Conservation (phyloP, 2,329 filamentous ascomycete genomes). For the Cercospora zeina region DNA sequence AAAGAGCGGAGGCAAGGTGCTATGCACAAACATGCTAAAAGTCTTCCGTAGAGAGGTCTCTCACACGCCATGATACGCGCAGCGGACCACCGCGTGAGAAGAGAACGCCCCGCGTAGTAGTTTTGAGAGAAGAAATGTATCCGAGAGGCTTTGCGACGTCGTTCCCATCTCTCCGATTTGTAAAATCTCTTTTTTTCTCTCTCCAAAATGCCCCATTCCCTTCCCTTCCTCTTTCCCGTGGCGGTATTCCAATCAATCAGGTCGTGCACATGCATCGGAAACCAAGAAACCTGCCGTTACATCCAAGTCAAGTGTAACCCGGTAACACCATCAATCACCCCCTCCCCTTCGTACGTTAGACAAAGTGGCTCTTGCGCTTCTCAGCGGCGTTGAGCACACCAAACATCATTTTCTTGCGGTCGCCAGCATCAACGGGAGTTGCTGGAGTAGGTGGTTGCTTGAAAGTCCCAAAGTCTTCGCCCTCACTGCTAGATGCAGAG, state of each 20-base stretch:
- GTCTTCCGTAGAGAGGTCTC: background rate
- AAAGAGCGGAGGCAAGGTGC: background rate
- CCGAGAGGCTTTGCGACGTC: background rate
- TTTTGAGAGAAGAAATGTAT: background rate
- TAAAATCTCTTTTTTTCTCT: background rate
- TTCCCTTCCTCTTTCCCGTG: constrained; percentile 9
- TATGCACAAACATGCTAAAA: constrained; percentile 1
- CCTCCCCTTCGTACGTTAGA: constrained; percentile 41
- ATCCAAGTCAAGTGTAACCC: constrained; percentile 2
- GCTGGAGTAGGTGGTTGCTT: constrained; percentile 42
- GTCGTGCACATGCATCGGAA: constrained; percentile 2
- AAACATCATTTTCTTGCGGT: constrained; percentile 79
- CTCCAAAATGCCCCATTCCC: background rate
- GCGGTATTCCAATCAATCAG: constrained; percentile 1
- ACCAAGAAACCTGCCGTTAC: background rate
- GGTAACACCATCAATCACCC: background rate
- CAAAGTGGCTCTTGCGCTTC: constrained; percentile 77
- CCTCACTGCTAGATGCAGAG: constrained; percentile 72
- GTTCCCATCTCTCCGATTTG: constrained; percentile 1
- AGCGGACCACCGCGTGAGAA: background rate
- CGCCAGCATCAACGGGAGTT: constrained; percentile 73
- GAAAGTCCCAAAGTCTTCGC: constrained; percentile 37
- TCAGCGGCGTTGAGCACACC: constrained; percentile 83
- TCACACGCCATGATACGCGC: background rate
- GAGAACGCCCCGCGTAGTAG: background rate